These are phyloP conservation scores for Cronartium quercuum DNA, from an alignment of 1,284 basidiomycete genomes.

Conservation along the genomic window DNA sequence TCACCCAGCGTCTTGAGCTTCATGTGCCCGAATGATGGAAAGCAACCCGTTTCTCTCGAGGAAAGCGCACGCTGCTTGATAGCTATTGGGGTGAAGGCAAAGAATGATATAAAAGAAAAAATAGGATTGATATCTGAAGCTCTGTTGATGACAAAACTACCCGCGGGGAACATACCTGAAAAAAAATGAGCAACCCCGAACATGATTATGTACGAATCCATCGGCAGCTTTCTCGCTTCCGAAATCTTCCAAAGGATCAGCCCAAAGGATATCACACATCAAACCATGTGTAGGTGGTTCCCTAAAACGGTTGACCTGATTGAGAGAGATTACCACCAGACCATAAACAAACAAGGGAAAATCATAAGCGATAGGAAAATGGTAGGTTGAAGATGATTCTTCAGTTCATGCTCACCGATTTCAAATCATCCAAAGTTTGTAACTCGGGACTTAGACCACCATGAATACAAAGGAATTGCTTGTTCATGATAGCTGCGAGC, in stretches of 20 bases:
- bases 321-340: background rate
- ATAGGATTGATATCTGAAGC: too few relatives aligned
- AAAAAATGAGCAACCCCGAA: slow-evolving; percentile 91
- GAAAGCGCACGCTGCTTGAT: slow-evolving; percentile 87
- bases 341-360: too few relatives aligned
- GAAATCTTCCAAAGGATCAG: slow-evolving; percentile 89
- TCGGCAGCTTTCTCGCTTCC: slow-evolving; percentile 80
- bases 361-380: background rate
- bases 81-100: slow-evolving; percentile 58
- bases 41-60: slow-evolving; percentile 85
- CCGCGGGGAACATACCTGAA: slow-evolving; percentile 67
- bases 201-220: slow-evolving; percentile 84
- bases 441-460: slow-evolving; percentile 86
- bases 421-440: slow-evolving; percentile 81
- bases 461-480: slow-evolving; percentile 93
- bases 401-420: slow-evolving; percentile 56
- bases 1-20: slow-evolving; percentile 87
- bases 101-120: too few relatives aligned
- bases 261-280: slow-evolving; percentile 94
- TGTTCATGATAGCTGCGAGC: slow-evolving; percentile 91
- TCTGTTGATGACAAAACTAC: too few relatives aligned
- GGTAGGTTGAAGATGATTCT: background rate
- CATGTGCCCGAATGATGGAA: slow-evolving; percentile 90
- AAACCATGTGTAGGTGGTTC: slow-evolving; percentile 88
- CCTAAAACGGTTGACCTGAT: slow-evolving; percentile 81